Evolutionary conservation across 116 monocot species (phyloP), one percentile per base, ranked within the genome.

Genomic region (Cymodocea nodosa): DNA sequence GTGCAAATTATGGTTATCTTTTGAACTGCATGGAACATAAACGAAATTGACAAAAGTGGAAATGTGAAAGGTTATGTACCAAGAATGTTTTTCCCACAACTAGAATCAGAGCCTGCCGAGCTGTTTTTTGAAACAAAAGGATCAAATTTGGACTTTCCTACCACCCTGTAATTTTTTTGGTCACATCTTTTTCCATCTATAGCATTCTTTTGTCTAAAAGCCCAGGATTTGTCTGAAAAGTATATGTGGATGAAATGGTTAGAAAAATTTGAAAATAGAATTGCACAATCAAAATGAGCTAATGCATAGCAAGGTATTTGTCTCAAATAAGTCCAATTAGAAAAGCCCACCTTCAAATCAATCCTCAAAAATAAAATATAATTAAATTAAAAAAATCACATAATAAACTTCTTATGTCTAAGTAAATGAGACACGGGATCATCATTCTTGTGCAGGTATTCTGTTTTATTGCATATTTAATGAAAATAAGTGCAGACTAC

Each of bases 171-270:
- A 66, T 65, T 59, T 73, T 74, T 89, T 62, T 69, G 85, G 19
- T 85, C 85, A 65, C 51, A 66, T 70, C 69, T 75, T 67, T 78
- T 85, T 54, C 78, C 73, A 74, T 89, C 85, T 51, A 56, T 62
- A 72, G 63, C 35, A 54, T 78, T 75, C 76, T 80, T 89, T 22
- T 76, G 78, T 62, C 71, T 82, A 19, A 78, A 57, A 13, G 50
- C 52, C 55, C 74, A 77, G 24, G 63, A 60, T 76, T 77, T 84
- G 18, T 84, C 84, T 87, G 80, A 40, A 69, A 78, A 59, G 5
- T 65, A 56, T 50, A 65, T 36, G 15, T 0, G 13, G 44, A 10
- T 14, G 24, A 7, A 58, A 23, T 4, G 25, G 10, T 58, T 23
- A 58, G 4, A 8, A 44, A 44, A 58, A 25, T 14, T 58, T 0